These are phyloP conservation scores for Sphenostylis stenocarpa DNA, from an alignment of 306 rosid species.

Conservation along the genomic window DNA sequence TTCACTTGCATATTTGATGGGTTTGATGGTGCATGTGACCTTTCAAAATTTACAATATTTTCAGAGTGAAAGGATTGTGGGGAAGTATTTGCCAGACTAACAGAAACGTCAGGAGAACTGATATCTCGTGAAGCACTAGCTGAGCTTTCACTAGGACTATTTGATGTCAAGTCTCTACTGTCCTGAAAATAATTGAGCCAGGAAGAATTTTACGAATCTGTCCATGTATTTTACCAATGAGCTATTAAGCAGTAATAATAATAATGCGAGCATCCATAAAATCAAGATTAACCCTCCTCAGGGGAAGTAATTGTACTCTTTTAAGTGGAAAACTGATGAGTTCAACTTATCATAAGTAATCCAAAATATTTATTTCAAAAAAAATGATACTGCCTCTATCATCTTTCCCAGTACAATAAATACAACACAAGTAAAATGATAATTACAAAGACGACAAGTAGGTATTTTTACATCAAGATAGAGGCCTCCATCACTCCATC, in stretches of 20 bases:
- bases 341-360: neutral
- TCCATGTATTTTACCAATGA: constrained; percentile 7
- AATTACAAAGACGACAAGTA: constrained; percentile 32
- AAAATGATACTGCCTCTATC: constrained; percentile 26
- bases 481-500: constrained; percentile 96
- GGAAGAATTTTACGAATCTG: constrained; percentile 31
- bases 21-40: constrained; percentile 80
- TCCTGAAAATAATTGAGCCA: constrained; percentile 71
- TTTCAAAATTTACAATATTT: constrained; percentile 55
- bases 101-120: constrained; percentile 77
- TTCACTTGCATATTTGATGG: constrained; percentile 87
- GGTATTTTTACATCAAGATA: constrained; percentile 71
- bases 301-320: constrained; percentile 3
- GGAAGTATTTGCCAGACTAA: constrained; percentile 52
- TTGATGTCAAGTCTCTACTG: constrained; percentile 78
- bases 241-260: neutral
- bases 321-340: constrained; percentile 3
- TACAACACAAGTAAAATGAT: constrained; percentile 21
- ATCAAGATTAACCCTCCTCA: neutral
- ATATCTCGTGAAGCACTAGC: constrained; percentile 61
- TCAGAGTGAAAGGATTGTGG: constrained; percentile 60
- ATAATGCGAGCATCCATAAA: neutral
- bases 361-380: constrained; percentile 5
- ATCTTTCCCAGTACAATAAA: constrained; percentile 15
- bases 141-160: constrained; percentile 82